Evolutionary conservation across 495 filamentous ascomycete species (phyloP).

Genomic region (Xylaria castorea): DNA sequence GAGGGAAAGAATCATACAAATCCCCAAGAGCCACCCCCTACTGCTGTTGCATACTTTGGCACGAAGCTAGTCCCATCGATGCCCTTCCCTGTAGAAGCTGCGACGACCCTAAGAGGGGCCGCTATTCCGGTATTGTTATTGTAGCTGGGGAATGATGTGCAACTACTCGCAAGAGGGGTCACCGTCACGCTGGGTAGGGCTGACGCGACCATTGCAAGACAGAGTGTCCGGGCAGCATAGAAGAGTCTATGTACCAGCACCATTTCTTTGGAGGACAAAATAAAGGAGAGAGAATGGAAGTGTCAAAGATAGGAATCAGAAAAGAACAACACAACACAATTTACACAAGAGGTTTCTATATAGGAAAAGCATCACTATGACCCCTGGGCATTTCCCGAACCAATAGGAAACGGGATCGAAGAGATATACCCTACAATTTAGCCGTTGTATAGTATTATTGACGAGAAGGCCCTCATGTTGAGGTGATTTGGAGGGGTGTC

Average conservation of each 20-base stretch:
- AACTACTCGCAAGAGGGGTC: conserved; percentile 26
- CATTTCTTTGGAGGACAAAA: neutral
- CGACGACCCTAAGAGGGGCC: conserved; percentile 24
- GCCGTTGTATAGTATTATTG: neutral
- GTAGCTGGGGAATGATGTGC: conserved; percentile 28
- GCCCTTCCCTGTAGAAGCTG: conserved; percentile 28
- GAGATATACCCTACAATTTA: neutral
- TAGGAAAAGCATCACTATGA: neutral
- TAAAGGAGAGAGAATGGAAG: neutral
- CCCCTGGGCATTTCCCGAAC: neutral
- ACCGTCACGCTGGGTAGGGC: conserved; percentile 30
- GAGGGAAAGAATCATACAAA: conserved; percentile 26
- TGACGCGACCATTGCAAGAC: neutral
- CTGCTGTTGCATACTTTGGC: conserved; percentile 33
- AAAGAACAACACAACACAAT: neutral
- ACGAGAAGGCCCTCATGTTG: neutral
- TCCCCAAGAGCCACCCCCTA: conserved; percentile 36
- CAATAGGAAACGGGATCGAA: neutral
- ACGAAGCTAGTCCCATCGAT: conserved; percentile 31
- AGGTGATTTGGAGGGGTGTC: neutral
- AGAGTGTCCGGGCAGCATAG: neutral
- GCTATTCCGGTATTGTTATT: conserved; percentile 31
- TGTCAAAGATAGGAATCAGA: neutral
- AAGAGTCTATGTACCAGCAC: neutral
- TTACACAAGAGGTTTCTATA: neutral